Conservation (phyloP, 345 rosid species). For the Ceriops tagal region DNA sequence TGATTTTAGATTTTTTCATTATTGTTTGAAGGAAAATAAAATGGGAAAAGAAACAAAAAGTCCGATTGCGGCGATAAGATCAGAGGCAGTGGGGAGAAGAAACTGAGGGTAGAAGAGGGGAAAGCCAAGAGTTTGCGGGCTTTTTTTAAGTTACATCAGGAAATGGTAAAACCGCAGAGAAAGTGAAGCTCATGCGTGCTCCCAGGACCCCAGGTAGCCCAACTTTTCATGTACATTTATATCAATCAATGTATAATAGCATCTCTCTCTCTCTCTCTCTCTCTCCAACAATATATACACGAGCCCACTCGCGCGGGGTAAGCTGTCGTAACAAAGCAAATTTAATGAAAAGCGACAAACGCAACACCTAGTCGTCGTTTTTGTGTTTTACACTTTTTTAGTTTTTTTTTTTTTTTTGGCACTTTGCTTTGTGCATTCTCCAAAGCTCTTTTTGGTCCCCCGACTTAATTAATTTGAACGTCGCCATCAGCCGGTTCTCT, state of each 20-base stretch:
- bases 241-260: not conserved
- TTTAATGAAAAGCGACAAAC: constrained; percentile 19
- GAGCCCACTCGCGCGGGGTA: too few relatives aligned
- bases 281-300: not conserved
- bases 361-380: not conserved
- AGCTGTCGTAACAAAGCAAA: not conserved
- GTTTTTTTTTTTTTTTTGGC: too few relatives aligned
- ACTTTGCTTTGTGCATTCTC: not conserved
- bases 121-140: too few relatives aligned
- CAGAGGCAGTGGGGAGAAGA: too few relatives aligned
- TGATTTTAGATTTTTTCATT: too few relatives aligned
- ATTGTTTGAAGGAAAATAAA: too few relatives aligned
- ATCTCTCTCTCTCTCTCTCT: not conserved
- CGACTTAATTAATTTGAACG: not conserved
- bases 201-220: not conserved
- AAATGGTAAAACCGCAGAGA: not conserved
- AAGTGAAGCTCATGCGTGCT: not conserved
- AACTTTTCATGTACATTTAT: not conserved
- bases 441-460: constrained; percentile 15
- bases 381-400: too few relatives aligned
- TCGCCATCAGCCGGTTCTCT: constrained; percentile 11
- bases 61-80: too few relatives aligned
- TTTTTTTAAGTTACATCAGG: not conserved
- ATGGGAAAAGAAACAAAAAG: too few relatives aligned
- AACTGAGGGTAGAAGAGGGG: too few relatives aligned